Percentiles rank a stretch among this genome's conserved stretches.
These are phyloP conservation scores for Plantago elongata DNA, from an alignment of 257 asterid species.

Conservation along the genomic window DNA sequence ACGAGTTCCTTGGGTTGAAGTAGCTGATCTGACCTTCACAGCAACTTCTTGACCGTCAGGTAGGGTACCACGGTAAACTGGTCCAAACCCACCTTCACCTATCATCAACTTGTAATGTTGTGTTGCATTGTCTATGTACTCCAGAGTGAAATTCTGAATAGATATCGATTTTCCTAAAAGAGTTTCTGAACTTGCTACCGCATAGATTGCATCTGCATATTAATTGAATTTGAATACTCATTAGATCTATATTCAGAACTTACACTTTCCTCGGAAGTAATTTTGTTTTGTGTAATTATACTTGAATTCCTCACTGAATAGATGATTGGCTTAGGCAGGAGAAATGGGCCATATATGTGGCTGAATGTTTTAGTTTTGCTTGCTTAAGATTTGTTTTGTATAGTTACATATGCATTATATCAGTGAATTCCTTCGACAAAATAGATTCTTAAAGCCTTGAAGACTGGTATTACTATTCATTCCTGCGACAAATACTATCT, in stretches of 20 bases:
- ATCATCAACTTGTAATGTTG: conserved; percentile 65
- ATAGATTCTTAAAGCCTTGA: too few relatives aligned
- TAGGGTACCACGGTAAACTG: conserved; percentile 75
- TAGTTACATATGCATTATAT: too few relatives aligned
- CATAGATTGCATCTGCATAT: conserved; percentile 72
- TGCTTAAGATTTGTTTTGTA: not conserved
- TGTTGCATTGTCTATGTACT: conserved; percentile 55
- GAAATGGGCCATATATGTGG: not conserved
- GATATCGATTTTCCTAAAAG: conserved; percentile 43
- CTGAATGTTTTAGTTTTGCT: conserved; percentile 2
- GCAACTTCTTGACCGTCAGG: conserved; percentile 86
- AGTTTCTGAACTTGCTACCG: conserved; percentile 58
- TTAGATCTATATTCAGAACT: not conserved
- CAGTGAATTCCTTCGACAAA: too few relatives aligned
- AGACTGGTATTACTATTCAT: too few relatives aligned
- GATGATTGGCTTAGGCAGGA: not conserved
- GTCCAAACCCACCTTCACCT: conserved; percentile 93
- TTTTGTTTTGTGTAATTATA: not conserved
- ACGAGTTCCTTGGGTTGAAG: conserved; percentile 86
- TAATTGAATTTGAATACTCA: not conserved
- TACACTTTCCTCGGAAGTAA: not conserved
- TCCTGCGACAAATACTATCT: too few relatives aligned
- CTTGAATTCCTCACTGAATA: not conserved
- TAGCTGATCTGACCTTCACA: conserved; percentile 84
- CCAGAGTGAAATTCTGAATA: conserved; percentile 48